These are phyloP conservation scores for Ilex aquifolium DNA, from an alignment of 257 asterid genomes.

Conservation along the genomic window DNA sequence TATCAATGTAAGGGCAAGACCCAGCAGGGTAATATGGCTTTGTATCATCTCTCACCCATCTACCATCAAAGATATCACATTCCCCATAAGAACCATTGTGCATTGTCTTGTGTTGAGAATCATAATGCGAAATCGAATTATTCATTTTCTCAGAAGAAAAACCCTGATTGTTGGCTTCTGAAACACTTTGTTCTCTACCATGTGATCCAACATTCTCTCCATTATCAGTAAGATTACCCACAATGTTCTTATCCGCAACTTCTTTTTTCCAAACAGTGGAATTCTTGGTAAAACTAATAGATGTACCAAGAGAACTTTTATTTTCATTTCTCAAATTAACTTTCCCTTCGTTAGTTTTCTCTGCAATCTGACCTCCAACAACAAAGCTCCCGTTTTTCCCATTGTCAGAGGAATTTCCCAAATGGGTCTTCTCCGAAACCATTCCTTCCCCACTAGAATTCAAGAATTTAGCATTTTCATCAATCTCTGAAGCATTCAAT, in stretches of 20 bases:
- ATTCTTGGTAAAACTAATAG: neutral
- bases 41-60: slow-evolving; percentile 80
- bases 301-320: slow-evolving; percentile 11
- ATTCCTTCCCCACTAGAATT: slow-evolving; percentile 15
- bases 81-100: slow-evolving; percentile 30
- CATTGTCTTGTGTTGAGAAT: neutral
- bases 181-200: too few species aligned
- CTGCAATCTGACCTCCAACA: slow-evolving; percentile 9
- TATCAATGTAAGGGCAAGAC: slow-evolving; percentile 80
- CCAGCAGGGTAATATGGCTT: slow-evolving; percentile 76
- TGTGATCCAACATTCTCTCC: too few species aligned
- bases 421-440: slow-evolving; percentile 8
- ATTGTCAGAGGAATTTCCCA: slow-evolving; percentile 18
- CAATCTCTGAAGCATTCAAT: slow-evolving; percentile 17
- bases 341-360: neutral
- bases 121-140: neutral
- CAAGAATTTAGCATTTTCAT: slow-evolving; percentile 13
- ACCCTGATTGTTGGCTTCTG: too few species aligned
- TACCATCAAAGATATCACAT: slow-evolving; percentile 76
- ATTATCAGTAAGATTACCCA: too few species aligned
- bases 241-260: slow-evolving; percentile 3
- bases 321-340: neutral
- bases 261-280: slow-evolving; percentile 11
- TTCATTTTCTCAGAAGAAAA: neutral
- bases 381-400: slow-evolving; percentile 19